Conservation (phyloP, 2,329 filamentous ascomycete genomes). For the Microsporum audouinii region DNA sequence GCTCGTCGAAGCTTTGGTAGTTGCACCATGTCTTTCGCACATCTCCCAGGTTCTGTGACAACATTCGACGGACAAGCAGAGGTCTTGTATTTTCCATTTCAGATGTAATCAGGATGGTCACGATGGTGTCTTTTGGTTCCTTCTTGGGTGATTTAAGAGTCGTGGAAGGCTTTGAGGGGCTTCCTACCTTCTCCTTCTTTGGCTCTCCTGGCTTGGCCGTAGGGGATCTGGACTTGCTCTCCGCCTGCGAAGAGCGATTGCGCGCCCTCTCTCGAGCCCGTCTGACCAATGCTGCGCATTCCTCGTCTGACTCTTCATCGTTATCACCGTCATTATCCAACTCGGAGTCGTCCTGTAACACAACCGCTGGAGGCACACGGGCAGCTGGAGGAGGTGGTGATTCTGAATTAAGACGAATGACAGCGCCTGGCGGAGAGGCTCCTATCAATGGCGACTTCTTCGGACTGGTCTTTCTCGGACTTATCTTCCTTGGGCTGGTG, state of each 20-base stretch:
- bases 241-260: not conserved
- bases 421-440: not conserved
- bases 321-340: slow-evolving; percentile 5
- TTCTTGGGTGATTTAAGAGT: not conserved
- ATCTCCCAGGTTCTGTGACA: slow-evolving; percentile 55
- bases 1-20: slow-evolving; percentile 44
- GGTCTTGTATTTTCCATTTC: slow-evolving; percentile 49
- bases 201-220: not conserved
- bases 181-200: not conserved
- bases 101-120: slow-evolving; percentile 59
- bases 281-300: slow-evolving; percentile 32
- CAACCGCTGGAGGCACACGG: not conserved
- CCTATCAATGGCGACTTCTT: not conserved
- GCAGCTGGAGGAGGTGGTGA: not conserved
- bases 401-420: not conserved
- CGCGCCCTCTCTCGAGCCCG: slow-evolving; percentile 32
- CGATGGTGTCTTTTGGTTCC: slow-evolving; percentile 36
- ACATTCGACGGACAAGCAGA: slow-evolving; percentile 53
- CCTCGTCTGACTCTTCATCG: slow-evolving; percentile 28
- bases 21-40: slow-evolving; percentile 60
- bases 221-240: not conserved
- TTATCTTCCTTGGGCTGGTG: not conserved
- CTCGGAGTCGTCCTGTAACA: not conserved
- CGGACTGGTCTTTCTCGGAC: not conserved
- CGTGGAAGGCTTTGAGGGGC: not conserved